A percentile compares a stretch with the other conserved stretches of the same genome.
These are phyloP conservation scores for Syzygium oleosum DNA, from an alignment of 345 rosid species.

Conservation along the genomic window DNA sequence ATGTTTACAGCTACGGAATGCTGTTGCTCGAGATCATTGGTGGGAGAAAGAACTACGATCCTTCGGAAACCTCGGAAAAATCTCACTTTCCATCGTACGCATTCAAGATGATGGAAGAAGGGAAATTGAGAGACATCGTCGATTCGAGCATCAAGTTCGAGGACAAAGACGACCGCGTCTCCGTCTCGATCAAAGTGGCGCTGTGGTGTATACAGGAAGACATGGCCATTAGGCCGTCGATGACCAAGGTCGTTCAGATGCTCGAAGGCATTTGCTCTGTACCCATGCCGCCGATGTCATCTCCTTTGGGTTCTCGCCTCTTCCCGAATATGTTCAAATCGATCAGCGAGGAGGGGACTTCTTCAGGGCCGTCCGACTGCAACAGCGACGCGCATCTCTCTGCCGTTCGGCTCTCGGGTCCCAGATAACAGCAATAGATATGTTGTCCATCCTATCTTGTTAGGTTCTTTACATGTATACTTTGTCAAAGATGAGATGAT, in stretches of 20 bases:
- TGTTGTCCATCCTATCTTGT: background rate
- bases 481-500: background rate
- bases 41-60: constrained; percentile 78
- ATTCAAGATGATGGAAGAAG: constrained; percentile 88
- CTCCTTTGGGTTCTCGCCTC: constrained; percentile 60
- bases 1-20: constrained; percentile 95
- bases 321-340: constrained; percentile 47
- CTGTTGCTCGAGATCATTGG: constrained; percentile 77
- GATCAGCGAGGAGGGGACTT: constrained; percentile 56
- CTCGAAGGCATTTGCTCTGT: constrained; percentile 77
- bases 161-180: constrained; percentile 38
- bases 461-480: background rate
- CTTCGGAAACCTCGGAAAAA: constrained; percentile 56
- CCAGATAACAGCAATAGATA: constrained; percentile 41
- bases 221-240: constrained; percentile 68
- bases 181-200: constrained; percentile 53
- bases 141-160: constrained; percentile 44
- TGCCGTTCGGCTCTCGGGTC: constrained; percentile 79
- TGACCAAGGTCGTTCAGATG: constrained; percentile 89
- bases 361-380: constrained; percentile 72
- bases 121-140: constrained; percentile 52
- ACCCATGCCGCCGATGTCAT: constrained; percentile 51
- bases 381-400: constrained; percentile 65
- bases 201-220: constrained; percentile 96
- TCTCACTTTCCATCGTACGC: constrained; percentile 81